Percentiles rank a stretch among this genome's conserved stretches.
phyloP scores from a whole-genome alignment of 2,329 filamentous ascomycete species.

The Lachnellula hyalina region DNA sequence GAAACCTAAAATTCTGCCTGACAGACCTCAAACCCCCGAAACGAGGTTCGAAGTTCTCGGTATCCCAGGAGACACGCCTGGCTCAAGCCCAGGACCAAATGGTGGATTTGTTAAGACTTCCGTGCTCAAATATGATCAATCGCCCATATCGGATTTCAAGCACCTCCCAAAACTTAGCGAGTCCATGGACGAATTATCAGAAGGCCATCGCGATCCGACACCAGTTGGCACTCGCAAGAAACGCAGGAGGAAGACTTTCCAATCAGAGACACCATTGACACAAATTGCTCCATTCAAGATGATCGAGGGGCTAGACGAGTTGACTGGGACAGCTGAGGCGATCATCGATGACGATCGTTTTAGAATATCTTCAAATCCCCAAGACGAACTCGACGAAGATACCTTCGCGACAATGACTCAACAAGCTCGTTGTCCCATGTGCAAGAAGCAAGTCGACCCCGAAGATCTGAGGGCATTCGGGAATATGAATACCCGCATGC shows the following conservation, averaged over 20 bases:
- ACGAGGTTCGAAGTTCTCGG: neutral
- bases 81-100: neutral
- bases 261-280: neutral
- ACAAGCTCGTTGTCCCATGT: slow-evolving; percentile 56
- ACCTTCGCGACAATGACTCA: slow-evolving; percentile 8
- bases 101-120: neutral
- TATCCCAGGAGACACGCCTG: neutral
- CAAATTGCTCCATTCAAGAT: slow-evolving; percentile 10
- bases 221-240: neutral
- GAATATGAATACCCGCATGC: slow-evolving; percentile 50
- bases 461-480: slow-evolving; percentile 49
- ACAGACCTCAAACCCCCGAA: neutral
- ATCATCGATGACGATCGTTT: slow-evolving; percentile 2
- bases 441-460: slow-evolving; percentile 52
- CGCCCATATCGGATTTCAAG: neutral
- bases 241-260: neutral
- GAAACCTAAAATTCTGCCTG: neutral
- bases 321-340: slow-evolving; percentile 3
- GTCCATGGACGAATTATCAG: neutral
- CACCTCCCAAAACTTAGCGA: neutral
- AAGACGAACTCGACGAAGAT: slow-evolving; percentile 3
- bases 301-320: slow-evolving; percentile 4
- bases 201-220: neutral
- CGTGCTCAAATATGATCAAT: neutral
- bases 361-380: neutral